phyloP scores from a whole-genome alignment of 352 stramenopile genomes.

The Globisporangium paddicum region DNA sequence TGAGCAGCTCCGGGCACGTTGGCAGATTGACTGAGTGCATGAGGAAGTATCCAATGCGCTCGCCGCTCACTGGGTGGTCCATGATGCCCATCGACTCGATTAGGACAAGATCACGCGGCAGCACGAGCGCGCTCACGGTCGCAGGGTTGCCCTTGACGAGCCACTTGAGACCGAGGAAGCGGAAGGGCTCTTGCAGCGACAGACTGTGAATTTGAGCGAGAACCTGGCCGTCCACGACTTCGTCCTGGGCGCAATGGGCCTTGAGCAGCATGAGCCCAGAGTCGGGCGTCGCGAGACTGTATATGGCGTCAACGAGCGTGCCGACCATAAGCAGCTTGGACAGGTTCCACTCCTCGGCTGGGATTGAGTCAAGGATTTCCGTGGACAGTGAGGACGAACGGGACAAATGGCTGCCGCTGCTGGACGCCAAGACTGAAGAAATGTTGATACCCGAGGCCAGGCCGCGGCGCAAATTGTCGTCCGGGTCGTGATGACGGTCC shows the following conservation, averaged over 20 bases:
- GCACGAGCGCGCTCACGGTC: conserved; percentile 24
- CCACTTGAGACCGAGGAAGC: conserved; percentile 50
- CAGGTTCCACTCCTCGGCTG: conserved; percentile 29
- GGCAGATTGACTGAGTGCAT: conserved; percentile 12
- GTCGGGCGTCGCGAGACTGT: conserved; percentile 38
- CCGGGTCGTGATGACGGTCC: no score
- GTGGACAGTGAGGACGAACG: not conserved
- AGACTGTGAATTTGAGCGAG: conserved; percentile 26
- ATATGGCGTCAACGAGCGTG: conserved; percentile 46
- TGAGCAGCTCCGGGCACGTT: not conserved
- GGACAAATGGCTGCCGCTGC: no score
- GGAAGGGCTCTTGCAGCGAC: conserved; percentile 26
- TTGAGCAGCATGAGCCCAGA: conserved; percentile 33
- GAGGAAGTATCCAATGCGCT: conserved; percentile 14
- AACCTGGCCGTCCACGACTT: conserved; percentile 36
- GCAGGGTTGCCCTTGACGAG: conserved; percentile 33
- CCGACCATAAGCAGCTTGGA: conserved; percentile 47
- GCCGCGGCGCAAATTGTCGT: no score
- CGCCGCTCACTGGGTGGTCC: not conserved
- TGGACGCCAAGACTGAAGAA: no score
- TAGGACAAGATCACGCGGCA: conserved; percentile 35
- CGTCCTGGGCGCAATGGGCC: conserved; percentile 26
- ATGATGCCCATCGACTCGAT: conserved; percentile 31
- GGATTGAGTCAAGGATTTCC: not conserved
- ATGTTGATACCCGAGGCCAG: no score